Conservation (phyloP, 441 rosid species). For the Pelargonium myrrhifolium region DNA sequence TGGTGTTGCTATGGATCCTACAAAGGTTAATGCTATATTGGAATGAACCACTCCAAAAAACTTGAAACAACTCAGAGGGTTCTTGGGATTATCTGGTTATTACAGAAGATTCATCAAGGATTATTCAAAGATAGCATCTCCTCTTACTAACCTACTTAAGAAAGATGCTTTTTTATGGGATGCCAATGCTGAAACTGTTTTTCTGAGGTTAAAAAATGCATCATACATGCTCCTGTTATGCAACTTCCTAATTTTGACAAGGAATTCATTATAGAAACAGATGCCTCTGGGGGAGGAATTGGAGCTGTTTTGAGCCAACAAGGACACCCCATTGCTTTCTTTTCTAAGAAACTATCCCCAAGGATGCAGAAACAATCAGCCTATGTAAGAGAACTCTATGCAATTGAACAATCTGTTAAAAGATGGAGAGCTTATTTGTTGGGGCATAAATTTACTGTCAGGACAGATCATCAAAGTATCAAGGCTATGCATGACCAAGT, state of each 20-base stretch:
- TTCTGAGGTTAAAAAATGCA: background rate
- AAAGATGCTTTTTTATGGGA: background rate
- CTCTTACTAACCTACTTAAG: background rate
- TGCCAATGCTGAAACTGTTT: rapidly evolving
- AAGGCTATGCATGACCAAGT: too few species aligned
- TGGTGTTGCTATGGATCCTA: background rate
- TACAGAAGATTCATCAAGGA: background rate
- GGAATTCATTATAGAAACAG: background rate
- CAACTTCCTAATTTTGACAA: background rate
- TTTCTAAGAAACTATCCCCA: too few species aligned
- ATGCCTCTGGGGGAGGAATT: background rate
- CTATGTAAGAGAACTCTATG: too few species aligned
- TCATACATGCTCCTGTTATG: background rate
- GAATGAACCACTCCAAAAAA: background rate
- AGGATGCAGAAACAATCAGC: too few species aligned
- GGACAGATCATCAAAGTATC: too few species aligned
- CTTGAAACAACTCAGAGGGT: background rate
- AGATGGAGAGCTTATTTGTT: too few species aligned
- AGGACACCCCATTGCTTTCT: background rate
- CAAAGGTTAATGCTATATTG: background rate
- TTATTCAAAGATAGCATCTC: background rate
- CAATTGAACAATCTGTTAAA: too few species aligned
- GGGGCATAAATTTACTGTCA: too few species aligned
- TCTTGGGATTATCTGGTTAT: background rate
- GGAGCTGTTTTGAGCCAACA: background rate